A percentile compares a stretch with the other conserved stretches of the same genome.
phyloP scores from a whole-genome alignment of 2,329 filamentous ascomycete genomes.

The Tolypocladium inflatum region DNA sequence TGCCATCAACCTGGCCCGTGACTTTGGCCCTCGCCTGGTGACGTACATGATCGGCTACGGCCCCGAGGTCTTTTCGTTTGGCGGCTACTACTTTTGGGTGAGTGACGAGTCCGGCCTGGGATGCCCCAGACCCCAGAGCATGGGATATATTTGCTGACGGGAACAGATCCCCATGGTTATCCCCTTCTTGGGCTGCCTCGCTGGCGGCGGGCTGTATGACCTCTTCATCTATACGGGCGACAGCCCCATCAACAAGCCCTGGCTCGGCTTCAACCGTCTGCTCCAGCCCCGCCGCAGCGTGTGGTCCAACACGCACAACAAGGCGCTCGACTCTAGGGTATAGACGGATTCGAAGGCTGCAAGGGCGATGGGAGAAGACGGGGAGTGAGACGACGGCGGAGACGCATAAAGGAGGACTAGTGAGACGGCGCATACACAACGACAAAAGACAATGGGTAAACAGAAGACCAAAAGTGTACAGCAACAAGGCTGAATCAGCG shows the following conservation, averaged over 20 bases:
- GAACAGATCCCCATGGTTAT: slow-evolving; percentile 60
- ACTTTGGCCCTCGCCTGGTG: slow-evolving; percentile 60
- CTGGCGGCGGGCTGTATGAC: slow-evolving; percentile 60
- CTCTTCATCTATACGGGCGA: slow-evolving; percentile 59
- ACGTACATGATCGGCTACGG: slow-evolving; percentile 62
- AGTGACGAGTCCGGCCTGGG: slow-evolving; percentile 6
- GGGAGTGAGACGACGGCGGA: background rate
- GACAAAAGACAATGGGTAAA: background rate
- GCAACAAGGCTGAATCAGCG: background rate
- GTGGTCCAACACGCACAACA: slow-evolving; percentile 25
- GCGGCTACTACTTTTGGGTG: slow-evolving; percentile 66
- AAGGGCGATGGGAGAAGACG: background rate
- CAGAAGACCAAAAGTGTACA: background rate
- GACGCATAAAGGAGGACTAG: background rate
- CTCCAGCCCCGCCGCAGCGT: slow-evolving; percentile 21
- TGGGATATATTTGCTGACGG: background rate
- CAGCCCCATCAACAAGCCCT: slow-evolving; percentile 61
- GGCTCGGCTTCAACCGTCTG: slow-evolving; percentile 50
- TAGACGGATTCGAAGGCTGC: slow-evolving; percentile 1
- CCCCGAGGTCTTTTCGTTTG: slow-evolving; percentile 54
- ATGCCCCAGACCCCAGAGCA: background rate
- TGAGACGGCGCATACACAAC: background rate
- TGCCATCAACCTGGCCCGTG: slow-evolving; percentile 64
- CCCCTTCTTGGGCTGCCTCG: slow-evolving; percentile 54
- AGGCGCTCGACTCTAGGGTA: slow-evolving; percentile 12